These are phyloP conservation scores for Chaetomiaceae sp. DNA, from an alignment of 2,329 filamentous ascomycete species.

Conservation along the genomic window DNA sequence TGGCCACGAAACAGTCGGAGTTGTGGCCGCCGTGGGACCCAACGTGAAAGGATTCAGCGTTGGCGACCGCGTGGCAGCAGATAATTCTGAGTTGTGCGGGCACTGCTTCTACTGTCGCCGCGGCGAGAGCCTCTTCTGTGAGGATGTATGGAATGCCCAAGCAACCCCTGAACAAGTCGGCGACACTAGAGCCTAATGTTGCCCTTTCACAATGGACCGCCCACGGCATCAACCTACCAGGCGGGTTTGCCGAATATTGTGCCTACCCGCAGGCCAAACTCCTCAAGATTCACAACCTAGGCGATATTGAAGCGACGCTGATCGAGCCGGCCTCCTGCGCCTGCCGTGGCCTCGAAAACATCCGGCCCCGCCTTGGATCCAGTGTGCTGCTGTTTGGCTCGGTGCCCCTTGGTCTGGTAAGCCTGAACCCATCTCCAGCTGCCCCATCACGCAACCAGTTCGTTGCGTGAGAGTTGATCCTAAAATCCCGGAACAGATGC, in stretches of 20 bases:
- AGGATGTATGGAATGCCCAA: conserved; percentile 39
- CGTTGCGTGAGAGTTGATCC: too few species aligned
- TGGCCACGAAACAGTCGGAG: conserved; percentile 62
- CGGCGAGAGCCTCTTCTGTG: conserved; percentile 61
- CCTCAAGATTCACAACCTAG: conserved; percentile 60
- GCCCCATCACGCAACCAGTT: background rate
- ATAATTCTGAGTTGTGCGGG: conserved; percentile 61
- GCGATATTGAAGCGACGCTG: conserved; percentile 62
- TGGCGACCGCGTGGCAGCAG: conserved; percentile 58
- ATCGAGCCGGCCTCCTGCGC: conserved; percentile 66
- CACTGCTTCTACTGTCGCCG: conserved; percentile 69
- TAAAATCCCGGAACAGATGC: conserved; percentile 30
- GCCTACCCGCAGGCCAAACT: conserved; percentile 48
- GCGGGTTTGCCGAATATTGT: conserved; percentile 67
- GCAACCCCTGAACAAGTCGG: too few species aligned
- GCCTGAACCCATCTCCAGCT: conserved; percentile 17
- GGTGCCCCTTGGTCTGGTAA: conserved; percentile 41
- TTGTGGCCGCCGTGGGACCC: conserved; percentile 51
- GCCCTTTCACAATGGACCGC: conserved; percentile 44
- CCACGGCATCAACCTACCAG: conserved; percentile 61
- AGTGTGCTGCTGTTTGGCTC: conserved; percentile 53
- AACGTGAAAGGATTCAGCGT: conserved; percentile 55
- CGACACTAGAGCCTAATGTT: background rate
- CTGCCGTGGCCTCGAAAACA: conserved; percentile 64
- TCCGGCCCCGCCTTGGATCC: conserved; percentile 58